Evolutionary conservation across 1,284 basidiomycete species (phyloP).

Genomic region (Irpex sp.): DNA sequence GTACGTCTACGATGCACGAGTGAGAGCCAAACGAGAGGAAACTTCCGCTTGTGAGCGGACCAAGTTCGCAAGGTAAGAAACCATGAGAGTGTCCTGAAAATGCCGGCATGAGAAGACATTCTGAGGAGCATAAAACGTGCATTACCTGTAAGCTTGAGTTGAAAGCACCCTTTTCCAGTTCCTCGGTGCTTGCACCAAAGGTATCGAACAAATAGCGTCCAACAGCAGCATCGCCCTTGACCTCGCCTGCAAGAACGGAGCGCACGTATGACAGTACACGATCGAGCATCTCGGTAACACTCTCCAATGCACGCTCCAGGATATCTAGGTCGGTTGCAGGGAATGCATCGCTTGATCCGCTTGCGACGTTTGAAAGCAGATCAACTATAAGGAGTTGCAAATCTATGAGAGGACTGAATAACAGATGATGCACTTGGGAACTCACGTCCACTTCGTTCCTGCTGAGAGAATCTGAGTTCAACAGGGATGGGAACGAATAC

Average conservation of each 20-base stretch:
- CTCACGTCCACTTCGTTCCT: slow-evolving; percentile 82
- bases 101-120: no score
- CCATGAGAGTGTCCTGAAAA: slow-evolving; percentile 83
- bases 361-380: slow-evolving; percentile 50
- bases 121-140: slow-evolving; percentile 3
- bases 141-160: slow-evolving; percentile 69
- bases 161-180: slow-evolving; percentile 70
- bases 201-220: slow-evolving; percentile 93
- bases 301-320: slow-evolving; percentile 67
- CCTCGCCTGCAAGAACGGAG: slow-evolving; percentile 73
- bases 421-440: slow-evolving; percentile 16
- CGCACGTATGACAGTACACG: slow-evolving; percentile 85
- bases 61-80: slow-evolving; percentile 92
- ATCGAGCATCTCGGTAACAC: slow-evolving; percentile 77
- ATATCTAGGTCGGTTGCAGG: slow-evolving; percentile 58
- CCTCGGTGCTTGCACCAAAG: slow-evolving; percentile 62
- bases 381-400: slow-evolving; percentile 51
- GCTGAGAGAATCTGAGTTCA: slow-evolving; percentile 74
- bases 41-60: slow-evolving; percentile 94
- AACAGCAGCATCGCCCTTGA: slow-evolving; percentile 80
- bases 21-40: slow-evolving; percentile 82
- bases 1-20: slow-evolving; percentile 29
- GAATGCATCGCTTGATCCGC: slow-evolving; percentile 41
- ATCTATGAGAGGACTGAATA: not conserved
- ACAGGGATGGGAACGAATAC: slow-evolving; percentile 88